Evolutionary conservation across 2,329 filamentous ascomycete species (phyloP).

Genomic region (Talaromyces pinophilus): DNA sequence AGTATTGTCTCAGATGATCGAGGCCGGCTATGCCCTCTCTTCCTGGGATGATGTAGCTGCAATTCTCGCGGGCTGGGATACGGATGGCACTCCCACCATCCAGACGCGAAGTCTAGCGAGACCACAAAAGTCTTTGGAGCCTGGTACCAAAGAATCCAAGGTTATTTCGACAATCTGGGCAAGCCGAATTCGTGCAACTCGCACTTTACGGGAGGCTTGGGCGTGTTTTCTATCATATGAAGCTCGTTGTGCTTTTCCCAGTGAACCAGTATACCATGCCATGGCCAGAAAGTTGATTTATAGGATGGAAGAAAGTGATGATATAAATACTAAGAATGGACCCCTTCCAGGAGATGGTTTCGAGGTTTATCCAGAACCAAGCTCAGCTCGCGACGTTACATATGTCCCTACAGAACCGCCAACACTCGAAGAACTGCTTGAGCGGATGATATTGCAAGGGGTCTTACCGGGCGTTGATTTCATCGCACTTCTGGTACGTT

Average conservation of each 20-base stretch:
- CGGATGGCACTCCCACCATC: constrained; percentile 63
- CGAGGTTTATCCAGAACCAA: constrained; percentile 57
- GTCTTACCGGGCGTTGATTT: constrained; percentile 48
- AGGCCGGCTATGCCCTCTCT: constrained; percentile 58
- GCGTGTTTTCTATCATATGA: constrained; percentile 62
- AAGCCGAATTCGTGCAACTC: constrained; percentile 59
- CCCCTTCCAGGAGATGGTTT: constrained; percentile 57
- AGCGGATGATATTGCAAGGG: constrained; percentile 51
- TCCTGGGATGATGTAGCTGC: constrained; percentile 57
- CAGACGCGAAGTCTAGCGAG: constrained; percentile 56
- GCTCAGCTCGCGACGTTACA: constrained; percentile 58
- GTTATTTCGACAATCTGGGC: constrained; percentile 51
- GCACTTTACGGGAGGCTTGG: constrained; percentile 65
- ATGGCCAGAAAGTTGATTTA: constrained; percentile 60
- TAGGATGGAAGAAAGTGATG: constrained; percentile 26
- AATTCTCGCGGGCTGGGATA: constrained; percentile 64
- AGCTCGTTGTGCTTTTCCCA: constrained; percentile 41
- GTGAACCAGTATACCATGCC: constrained; percentile 52
- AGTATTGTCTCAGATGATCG: constrained; percentile 58
- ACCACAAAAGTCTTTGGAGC: constrained; percentile 28
- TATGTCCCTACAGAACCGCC: constrained; percentile 59
- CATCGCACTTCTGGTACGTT: constrained; percentile 53
- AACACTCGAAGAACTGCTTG: constrained; percentile 52
- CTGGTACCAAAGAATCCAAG: constrained; percentile 22
- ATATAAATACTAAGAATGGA: constrained; percentile 17